Conservation (phyloP, 306 rosid species). For the Aeschynomene evenia region DNA sequence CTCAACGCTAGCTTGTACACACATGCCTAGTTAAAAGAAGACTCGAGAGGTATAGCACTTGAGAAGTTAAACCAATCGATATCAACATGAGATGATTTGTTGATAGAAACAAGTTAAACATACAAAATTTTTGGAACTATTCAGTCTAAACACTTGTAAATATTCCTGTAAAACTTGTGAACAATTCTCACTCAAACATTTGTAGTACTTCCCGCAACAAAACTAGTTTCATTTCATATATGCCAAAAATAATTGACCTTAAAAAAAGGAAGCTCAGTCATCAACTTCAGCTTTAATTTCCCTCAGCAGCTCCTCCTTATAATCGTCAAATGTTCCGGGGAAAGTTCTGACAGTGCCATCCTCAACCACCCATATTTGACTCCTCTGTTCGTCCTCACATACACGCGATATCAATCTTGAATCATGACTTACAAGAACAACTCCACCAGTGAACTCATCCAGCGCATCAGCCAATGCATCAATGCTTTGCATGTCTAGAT, state of each 20-base stretch:
- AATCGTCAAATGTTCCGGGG: conserved; percentile 56
- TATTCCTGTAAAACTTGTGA: not conserved
- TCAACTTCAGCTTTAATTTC: conserved; percentile 66
- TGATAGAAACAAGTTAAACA: not conserved
- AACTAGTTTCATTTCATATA: conserved; percentile 25
- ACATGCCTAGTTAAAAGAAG: too few relatives aligned
- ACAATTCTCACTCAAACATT: not conserved
- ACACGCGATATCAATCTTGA: conserved; percentile 73
- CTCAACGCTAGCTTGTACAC: not conserved
- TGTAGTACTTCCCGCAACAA: conserved; percentile 18
- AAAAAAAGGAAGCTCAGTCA: conserved; percentile 36
- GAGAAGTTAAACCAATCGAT: not conserved
- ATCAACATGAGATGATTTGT: not conserved
- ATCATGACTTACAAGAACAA: conserved; percentile 77
- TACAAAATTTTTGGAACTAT: not conserved
- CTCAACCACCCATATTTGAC: conserved; percentile 83
- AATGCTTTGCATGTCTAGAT: conserved; percentile 82
- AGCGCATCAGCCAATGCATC: conserved; percentile 73
- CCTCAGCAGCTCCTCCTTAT: conserved; percentile 56
- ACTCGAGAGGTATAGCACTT: not conserved
- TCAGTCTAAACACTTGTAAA: not conserved
- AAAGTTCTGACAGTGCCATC: conserved; percentile 52
- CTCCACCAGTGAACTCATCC: conserved; percentile 73
- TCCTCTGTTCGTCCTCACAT: conserved; percentile 69
- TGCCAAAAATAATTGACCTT: not conserved